phyloP scores from a whole-genome alignment of 768 basidiomycete genomes.

The Tricholomella constricta region DNA sequence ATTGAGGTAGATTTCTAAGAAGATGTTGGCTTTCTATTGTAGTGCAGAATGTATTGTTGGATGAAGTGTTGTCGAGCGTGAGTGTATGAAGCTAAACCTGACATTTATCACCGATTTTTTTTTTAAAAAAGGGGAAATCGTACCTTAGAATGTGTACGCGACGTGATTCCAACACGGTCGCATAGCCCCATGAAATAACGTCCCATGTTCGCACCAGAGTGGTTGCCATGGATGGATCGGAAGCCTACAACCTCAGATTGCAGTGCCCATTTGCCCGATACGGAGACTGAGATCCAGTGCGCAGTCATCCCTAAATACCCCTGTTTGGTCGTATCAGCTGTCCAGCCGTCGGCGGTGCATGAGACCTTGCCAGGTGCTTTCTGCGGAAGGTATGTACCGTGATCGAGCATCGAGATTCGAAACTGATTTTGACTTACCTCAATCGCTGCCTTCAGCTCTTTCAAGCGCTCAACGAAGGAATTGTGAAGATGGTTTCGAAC shows the following conservation, averaged over 20 bases:
- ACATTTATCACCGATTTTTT: slow-evolving; percentile 4
- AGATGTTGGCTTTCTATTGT: background rate
- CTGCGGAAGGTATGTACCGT: background rate
- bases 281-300: slow-evolving; percentile 23
- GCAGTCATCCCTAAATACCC: slow-evolving; percentile 15
- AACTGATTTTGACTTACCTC: background rate
- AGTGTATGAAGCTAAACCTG: slow-evolving; percentile 19
- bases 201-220: slow-evolving; percentile 28
- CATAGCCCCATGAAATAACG: slow-evolving; percentile 24
- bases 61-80: background rate
- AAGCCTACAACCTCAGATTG: slow-evolving; percentile 24
- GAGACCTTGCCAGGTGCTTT: slow-evolving; percentile 20
- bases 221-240: slow-evolving; percentile 18
- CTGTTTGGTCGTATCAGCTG: slow-evolving; percentile 16
- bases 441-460: slow-evolving; percentile 2
- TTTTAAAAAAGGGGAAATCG: slow-evolving; percentile 13
- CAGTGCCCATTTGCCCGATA: slow-evolving; percentile 22
- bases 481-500: background rate
- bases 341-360: slow-evolving; percentile 19
- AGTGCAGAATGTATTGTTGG: slow-evolving; percentile 3
- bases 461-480: background rate
- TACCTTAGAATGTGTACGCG: slow-evolving; percentile 27
- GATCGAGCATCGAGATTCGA: too few species aligned
- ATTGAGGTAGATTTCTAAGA: background rate
- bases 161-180: slow-evolving; percentile 23